Percentiles rank a stretch among this genome's conserved stretches.
These are phyloP conservation scores for Nyctanthes arbortristis DNA, from an alignment of 257 asterid species.

Conservation along the genomic window DNA sequence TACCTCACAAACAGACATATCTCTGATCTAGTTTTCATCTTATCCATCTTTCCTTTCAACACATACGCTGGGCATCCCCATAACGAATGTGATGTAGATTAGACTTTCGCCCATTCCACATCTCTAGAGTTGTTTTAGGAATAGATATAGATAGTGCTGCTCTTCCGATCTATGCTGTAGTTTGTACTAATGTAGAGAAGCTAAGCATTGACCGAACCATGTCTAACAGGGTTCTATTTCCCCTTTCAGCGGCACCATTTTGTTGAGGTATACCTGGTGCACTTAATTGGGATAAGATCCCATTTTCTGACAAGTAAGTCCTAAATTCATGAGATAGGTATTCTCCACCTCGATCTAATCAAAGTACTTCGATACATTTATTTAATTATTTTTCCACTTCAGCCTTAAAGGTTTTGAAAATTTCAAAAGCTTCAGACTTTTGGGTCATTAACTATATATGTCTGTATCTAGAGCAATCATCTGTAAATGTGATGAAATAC, in stretches of 20 bases:
- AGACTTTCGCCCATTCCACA: background rate
- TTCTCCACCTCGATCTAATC: background rate
- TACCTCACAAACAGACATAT: too few relatives aligned
- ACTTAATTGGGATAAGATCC: background rate
- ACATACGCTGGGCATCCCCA: background rate
- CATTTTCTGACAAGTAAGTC: background rate
- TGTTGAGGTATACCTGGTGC: background rate
- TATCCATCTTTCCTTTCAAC: background rate
- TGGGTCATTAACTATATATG: background rate
- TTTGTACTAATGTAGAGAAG: too few relatives aligned
- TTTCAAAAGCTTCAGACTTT: background rate
- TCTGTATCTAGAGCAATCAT: background rate
- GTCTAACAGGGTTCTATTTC: background rate
- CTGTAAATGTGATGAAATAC: conserved; percentile 1
- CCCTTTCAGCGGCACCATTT: background rate
- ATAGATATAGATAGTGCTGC: too few relatives aligned
- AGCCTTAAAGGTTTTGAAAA: background rate
- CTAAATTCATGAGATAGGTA: background rate
- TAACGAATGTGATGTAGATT: background rate
- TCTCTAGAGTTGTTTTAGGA: background rate
- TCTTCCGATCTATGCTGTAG: too few relatives aligned
- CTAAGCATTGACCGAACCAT: background rate
- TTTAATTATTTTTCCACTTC: too few relatives aligned
- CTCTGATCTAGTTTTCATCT: too few relatives aligned
- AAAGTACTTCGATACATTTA: too few relatives aligned